Base-by-base conservation (phyloP, 495 filamentous ascomycete genomes). In the Choiromyces venosus region DNA sequence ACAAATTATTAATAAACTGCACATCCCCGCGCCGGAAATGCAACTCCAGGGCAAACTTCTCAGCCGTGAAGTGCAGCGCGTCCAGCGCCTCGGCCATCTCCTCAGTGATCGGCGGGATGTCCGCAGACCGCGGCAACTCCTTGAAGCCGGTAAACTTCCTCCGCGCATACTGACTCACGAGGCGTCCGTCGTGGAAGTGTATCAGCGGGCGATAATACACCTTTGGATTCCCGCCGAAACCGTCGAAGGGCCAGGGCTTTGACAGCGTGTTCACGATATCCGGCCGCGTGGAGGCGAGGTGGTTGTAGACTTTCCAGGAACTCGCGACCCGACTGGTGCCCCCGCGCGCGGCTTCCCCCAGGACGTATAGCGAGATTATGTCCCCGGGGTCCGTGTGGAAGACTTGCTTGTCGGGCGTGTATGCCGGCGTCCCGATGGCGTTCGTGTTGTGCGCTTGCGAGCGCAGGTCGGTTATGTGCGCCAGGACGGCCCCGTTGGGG, bases 321-420 rank as follows among this genome's bases (percentile, higher is more conserved):
- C 87, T 88, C 12, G 89, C 85, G 69, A 91, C 83, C 71, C 86
- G 84, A 73, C 87, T 88, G 40, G 86, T 85, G 65, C 88, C 89
- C 42, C 89, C 89, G 7, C 83, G 73, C 21, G 84, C 82, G 25
- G 89, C 87, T 37, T 84, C 85, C 79, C 83, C 83, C 36, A 87
- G 84, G 2, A 85, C 86, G 36, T 89, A 88, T 0, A 92, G 81
- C 0, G 88, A 87, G 25, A 92, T 81, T 10, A 92, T 85, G 72
- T 92, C 91, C 0, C 89, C 88, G 0, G 84, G 81, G 77, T 93
- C 91, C 0, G 90, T 93, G 75, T 92, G 91, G 77, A 92, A 92
- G 10, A 88, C 88, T 73, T 88, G 88, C n/a, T 71, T 76, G 37
- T 78, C 76, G 0, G 76, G 67, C 16, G 75, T 76, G 29, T 77